A percentile compares a stretch with the other conserved stretches of the same genome.
These are phyloP conservation scores for Uncinocarpus reesii DNA, from an alignment of 2,329 filamentous ascomycete species.

Conservation along the genomic window DNA sequence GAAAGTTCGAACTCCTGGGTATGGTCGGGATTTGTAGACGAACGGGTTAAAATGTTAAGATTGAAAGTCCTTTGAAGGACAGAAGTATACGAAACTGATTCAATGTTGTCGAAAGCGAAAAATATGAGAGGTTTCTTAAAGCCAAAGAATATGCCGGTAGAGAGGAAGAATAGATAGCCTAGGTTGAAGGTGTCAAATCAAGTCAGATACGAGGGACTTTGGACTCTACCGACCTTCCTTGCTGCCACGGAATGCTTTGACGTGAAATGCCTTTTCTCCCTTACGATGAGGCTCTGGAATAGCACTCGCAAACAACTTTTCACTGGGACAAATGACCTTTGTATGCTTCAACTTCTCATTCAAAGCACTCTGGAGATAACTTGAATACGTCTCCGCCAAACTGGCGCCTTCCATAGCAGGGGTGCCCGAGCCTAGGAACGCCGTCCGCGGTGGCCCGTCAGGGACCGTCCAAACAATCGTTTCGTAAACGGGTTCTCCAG, in stretches of 20 bases:
- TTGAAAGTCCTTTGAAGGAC: slow-evolving; percentile 58
- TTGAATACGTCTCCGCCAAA: slow-evolving; percentile 39
- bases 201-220: neutral
- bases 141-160: slow-evolving; percentile 51
- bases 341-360: slow-evolving; percentile 40
- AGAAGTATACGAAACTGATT: slow-evolving; percentile 53
- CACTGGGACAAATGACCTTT: slow-evolving; percentile 45
- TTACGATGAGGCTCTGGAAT: slow-evolving; percentile 52
- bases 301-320: slow-evolving; percentile 50
- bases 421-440: slow-evolving; percentile 34
- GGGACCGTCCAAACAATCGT: slow-evolving; percentile 52
- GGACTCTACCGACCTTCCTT: slow-evolving; percentile 48
- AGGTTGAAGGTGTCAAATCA: neutral
- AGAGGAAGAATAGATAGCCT: slow-evolving; percentile 55
- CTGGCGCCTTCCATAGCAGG: slow-evolving; percentile 32
- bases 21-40: slow-evolving; percentile 27
- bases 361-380: slow-evolving; percentile 36
- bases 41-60: slow-evolving; percentile 45
- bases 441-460: slow-evolving; percentile 43
- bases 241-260: slow-evolving; percentile 53
- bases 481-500: slow-evolving; percentile 38
- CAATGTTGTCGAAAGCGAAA: slow-evolving; percentile 50
- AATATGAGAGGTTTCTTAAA: slow-evolving; percentile 57
- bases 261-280: slow-evolving; percentile 52
- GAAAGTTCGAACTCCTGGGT: slow-evolving; percentile 52